Conservation (phyloP, 179 eudicot species). For the Spergularia azorica region DNA sequence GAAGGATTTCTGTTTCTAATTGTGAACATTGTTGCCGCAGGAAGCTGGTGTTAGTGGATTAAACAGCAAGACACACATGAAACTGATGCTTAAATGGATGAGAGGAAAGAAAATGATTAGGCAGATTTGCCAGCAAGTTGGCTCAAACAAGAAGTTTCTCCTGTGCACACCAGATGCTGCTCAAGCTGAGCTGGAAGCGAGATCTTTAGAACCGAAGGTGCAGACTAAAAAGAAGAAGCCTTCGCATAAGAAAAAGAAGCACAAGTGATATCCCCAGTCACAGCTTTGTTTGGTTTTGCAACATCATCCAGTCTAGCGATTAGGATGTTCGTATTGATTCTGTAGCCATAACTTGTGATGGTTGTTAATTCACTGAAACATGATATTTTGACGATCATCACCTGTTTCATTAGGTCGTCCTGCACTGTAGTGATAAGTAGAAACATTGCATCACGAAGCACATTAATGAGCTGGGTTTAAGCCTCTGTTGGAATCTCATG, state of each 20-base stretch:
- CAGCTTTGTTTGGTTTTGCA: neutral
- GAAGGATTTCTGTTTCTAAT: neutral
- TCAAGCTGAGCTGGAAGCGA: slow-evolving; percentile 22
- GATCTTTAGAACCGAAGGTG: slow-evolving; percentile 21
- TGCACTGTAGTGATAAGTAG: neutral
- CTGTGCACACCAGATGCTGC: slow-evolving; percentile 67
- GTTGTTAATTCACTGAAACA: neutral
- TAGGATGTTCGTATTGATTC: slow-evolving; percentile 1
- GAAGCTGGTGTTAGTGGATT: slow-evolving; percentile 63
- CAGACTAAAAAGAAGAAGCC: slow-evolving; percentile 17
- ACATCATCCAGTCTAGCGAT: slow-evolving; percentile 12
- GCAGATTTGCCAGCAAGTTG: slow-evolving; percentile 58
- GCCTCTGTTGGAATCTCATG: too few species aligned
- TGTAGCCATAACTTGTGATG: neutral
- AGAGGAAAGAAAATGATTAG: slow-evolving; percentile 62
- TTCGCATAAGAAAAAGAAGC: slow-evolving; percentile 26
- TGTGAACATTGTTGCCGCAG: slow-evolving; percentile 31
- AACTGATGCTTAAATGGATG: slow-evolving; percentile 80
- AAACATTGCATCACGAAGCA: neutral
- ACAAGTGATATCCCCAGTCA: neutral
- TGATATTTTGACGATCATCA: neutral
- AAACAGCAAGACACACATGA: slow-evolving; percentile 75
- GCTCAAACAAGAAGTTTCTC: slow-evolving; percentile 62
- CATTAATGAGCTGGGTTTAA: neutral
- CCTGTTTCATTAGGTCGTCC: slow-evolving; percentile 6